Base-by-base conservation (phyloP, 371 early-diverging fungal genomes). In the Capillidium rhysosporum region DNA sequence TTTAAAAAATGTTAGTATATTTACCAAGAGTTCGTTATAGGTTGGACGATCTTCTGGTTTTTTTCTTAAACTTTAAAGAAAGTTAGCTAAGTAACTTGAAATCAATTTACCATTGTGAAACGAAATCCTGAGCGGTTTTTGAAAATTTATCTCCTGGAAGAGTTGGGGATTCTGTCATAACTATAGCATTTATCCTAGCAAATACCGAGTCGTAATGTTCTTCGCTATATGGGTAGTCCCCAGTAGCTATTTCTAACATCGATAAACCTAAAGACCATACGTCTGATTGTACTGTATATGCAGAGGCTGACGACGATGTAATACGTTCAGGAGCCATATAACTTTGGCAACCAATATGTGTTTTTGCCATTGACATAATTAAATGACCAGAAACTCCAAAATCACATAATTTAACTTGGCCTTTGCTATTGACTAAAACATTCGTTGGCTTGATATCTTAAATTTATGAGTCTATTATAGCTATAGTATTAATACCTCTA, bases 361-460 rank as follows among this genome's bases (percentile, higher is more conserved):
- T 93, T 65, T 85, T 89, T 40, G 92, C 94, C 61, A 89, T 64
- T 14, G 89, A 89, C 65, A 82, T 79, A 40, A 81, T 77, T 30
- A 93, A 71, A 64, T 91, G 84, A 8, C 94, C 94, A 12, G 82
- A 81, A 1, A 84, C 82, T 53, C 87, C 85, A 68, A 84, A 84
- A 66, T 94, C 95, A 67, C 93, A 92, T 41, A 94, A 68, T 64
- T 92, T 94, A 40, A 94, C 82, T 58, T 92, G 76, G 43, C 92
- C 95, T 52, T 69, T 63, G 14, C 66, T 59, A 68, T 89, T 92
- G 46, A 85, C 79, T 41, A 94, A 69, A 4, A 94, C 80, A 64
- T 94, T 94, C 40, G 95, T 88, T 2, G 95, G 94, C 61, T 93
- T 93, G 60, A 93, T 83, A 72, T 93, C 92, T 77, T 59, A 7